These are phyloP conservation scores for Chaetomium sp. DNA, from an alignment of 2,329 filamentous ascomycete species.

Conservation along the genomic window DNA sequence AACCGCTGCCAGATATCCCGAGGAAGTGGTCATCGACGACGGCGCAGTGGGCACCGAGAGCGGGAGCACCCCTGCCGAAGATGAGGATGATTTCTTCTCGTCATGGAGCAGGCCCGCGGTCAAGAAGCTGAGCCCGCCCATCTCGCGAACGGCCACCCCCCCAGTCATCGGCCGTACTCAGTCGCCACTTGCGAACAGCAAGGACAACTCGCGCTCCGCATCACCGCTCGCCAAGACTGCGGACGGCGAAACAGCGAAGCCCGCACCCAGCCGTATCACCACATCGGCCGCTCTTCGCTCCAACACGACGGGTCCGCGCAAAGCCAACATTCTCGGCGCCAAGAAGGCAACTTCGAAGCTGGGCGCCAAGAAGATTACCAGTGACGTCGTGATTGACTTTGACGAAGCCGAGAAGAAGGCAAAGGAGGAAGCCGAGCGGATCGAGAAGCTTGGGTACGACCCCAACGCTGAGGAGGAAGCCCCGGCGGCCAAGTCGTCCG, in stretches of 20 bases:
- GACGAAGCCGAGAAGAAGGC: slow-evolving; percentile 96
- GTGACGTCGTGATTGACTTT: slow-evolving; percentile 74
- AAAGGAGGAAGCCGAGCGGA: slow-evolving; percentile 93
- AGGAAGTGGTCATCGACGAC: slow-evolving; percentile 80
- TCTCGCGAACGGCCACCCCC: slow-evolving; percentile 83
- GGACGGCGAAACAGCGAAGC: slow-evolving; percentile 42
- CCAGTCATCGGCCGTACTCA: slow-evolving; percentile 71
- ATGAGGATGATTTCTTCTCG: slow-evolving; percentile 95
- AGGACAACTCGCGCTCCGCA: slow-evolving; percentile 67
- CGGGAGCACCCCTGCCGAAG: slow-evolving; percentile 70
- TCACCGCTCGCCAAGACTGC: slow-evolving; percentile 68
- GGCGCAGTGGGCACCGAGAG: slow-evolving; percentile 57
- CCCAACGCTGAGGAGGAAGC: slow-evolving; percentile 71
- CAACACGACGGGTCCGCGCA: slow-evolving; percentile 63
- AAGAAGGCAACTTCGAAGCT: slow-evolving; percentile 77
- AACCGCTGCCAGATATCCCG: slow-evolving; percentile 57
- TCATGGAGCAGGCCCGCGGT: slow-evolving; percentile 98
- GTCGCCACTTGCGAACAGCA: slow-evolving; percentile 83
- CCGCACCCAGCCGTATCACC: slow-evolving; percentile 63
- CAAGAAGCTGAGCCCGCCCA: slow-evolving; percentile 89
- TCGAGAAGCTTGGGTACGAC: slow-evolving; percentile 92
- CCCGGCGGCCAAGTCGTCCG: slow-evolving; percentile 33
- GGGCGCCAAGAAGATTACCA: slow-evolving; percentile 83
- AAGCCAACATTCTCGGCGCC: slow-evolving; percentile 76
- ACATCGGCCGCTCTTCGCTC: slow-evolving; percentile 80